Evolutionary conservation across 2,329 filamentous ascomycete species (phyloP).

Genomic region (Lecanosticta acicola): DNA sequence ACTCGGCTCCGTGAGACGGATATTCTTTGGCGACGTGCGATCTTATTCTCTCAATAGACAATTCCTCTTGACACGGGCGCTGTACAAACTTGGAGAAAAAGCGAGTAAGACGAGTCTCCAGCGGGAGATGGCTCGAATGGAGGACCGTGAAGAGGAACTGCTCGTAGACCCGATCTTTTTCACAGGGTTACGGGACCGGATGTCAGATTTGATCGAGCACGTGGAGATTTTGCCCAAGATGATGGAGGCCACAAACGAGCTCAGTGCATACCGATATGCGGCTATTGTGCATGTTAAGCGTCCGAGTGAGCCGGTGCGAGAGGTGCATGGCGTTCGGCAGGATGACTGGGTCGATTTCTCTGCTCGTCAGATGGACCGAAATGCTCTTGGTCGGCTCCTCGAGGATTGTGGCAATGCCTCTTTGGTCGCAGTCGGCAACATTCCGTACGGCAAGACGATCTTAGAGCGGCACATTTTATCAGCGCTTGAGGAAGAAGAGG

Average conservation of each 20-base stretch:
- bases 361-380: background rate
- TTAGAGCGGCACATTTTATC: constrained; percentile 5
- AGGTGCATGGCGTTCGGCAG: background rate
- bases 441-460: constrained; percentile 9
- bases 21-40: constrained; percentile 14
- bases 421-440: constrained; percentile 9
- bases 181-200: constrained; percentile 3
- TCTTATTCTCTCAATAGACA: constrained; percentile 9
- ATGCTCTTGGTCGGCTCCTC: constrained; percentile 4
- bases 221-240: constrained; percentile 14
- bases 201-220: constrained; percentile 7
- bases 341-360: constrained; percentile 8
- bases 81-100: constrained; percentile 8
- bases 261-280: constrained; percentile 11
- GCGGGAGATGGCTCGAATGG: constrained; percentile 6
- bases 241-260: constrained; percentile 14
- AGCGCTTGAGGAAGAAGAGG: constrained; percentile 1
- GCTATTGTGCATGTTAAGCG: constrained; percentile 7
- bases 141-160: constrained; percentile 10
- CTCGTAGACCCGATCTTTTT: constrained; percentile 11
- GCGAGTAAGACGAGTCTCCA: constrained; percentile 1
- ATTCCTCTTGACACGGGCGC: constrained; percentile 6
- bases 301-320: background rate
- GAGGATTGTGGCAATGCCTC: background rate
- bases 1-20: constrained; percentile 1